Conservation (phyloP, 495 filamentous ascomycete genomes). For the Oleoguttula mirabilis region DNA sequence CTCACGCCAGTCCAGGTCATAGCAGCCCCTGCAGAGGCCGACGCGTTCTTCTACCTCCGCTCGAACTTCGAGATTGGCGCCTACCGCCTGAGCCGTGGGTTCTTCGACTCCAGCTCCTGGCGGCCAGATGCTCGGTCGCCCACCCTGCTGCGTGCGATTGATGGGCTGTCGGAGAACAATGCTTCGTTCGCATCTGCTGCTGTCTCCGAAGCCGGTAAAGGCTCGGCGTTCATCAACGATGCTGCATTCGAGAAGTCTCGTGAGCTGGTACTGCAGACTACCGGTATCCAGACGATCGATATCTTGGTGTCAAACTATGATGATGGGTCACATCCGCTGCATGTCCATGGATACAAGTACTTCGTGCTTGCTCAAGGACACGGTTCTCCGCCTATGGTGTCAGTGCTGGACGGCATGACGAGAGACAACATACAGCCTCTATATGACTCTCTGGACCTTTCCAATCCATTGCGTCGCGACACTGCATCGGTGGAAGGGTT, state of each 20-base stretch:
- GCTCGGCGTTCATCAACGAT: constrained; percentile 20
- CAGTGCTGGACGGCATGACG: constrained; percentile 2
- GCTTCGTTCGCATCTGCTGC: constrained; percentile 10
- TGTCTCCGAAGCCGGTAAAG: neutral
- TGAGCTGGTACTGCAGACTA: constrained; percentile 26
- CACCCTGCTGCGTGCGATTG: constrained; percentile 35
- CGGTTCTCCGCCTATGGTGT: constrained; percentile 35
- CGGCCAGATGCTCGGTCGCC: constrained; percentile 33
- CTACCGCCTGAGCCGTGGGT: constrained; percentile 42
- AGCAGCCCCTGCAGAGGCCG: constrained; percentile 31
- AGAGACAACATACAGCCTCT: constrained; percentile 14
- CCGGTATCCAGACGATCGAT: constrained; percentile 22
- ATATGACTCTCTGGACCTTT: constrained; percentile 16
- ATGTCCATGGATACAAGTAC: constrained; percentile 42
- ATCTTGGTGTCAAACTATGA: constrained; percentile 28
- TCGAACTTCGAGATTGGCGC: constrained; percentile 44
- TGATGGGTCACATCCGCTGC: constrained; percentile 29
- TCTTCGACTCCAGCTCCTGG: constrained; percentile 45
- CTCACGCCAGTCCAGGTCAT: constrained; percentile 32
- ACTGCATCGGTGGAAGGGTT: constrained; percentile 26
- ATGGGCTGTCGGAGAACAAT: constrained; percentile 32
- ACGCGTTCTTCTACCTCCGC: constrained; percentile 38
- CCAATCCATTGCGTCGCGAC: constrained; percentile 26
- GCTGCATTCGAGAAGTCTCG: constrained; percentile 16
- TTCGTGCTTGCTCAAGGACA: constrained; percentile 44